Evolutionary conservation across 352 stramenopile species (phyloP), one percentile per base, ranked within the genome.

Genomic region (Globisporangium camurandrum): DNA sequence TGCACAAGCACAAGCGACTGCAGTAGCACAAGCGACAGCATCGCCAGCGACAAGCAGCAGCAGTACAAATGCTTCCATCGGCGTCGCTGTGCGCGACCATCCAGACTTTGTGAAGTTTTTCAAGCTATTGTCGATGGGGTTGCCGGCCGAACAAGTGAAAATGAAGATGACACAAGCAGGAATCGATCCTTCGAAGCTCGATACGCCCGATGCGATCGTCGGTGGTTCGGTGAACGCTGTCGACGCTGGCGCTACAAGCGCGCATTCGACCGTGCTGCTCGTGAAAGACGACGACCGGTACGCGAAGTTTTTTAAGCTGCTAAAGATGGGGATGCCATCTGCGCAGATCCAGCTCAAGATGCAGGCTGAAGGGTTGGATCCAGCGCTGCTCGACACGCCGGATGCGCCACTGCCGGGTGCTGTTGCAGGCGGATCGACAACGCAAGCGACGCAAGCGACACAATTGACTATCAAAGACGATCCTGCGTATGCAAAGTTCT

Each of bases 251-350:
- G 61, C 44, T 59, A 55, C 4, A 59, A 33, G 11, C 11, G 11
- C 5, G 6, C 6, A 5, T 34, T 11, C 5, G 6, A 34, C 28
- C 14, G 30, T 34, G 30, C 8, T 34, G 30, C 56, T 81, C 16
- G 75, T 88, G 40, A 87, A 89, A 37, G 76, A 88, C 39, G 75
- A 88, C 38, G 76, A 88, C 20, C 69, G 65, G 36, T 98, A 97
- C 54, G 65, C 67, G 5, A 98, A 98, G 64, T 98, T 97, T 64
- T 98, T 98, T 64, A 98, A 97, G 56, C 93, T 98, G 66, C 49
- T 84, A 12, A 97, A 97, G 54, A 93, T 98, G 69, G 93, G 92
- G 20, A 94, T 98, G 80, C 95, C 95, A 9, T 57, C 83, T 26
- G 83, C 93, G 39, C 93, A 96, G 42, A 90, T 97, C 19, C 96